These are phyloP conservation scores for Backusella tarrabulga DNA, from an alignment of 192 early-diverging fungal species.

Conservation along the genomic window DNA sequence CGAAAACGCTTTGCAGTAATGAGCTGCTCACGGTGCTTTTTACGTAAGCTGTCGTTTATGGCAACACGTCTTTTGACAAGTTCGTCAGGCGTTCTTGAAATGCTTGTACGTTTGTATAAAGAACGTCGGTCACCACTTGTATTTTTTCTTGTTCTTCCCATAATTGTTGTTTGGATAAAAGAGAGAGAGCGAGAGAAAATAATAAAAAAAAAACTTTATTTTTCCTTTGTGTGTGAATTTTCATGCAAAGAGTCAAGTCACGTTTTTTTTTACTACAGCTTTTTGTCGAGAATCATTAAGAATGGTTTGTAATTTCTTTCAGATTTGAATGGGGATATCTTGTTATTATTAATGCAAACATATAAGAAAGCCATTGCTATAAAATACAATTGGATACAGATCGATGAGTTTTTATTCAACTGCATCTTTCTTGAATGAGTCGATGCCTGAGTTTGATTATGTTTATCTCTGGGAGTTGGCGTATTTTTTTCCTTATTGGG, in stretches of 20 bases:
- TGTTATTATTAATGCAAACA: not conserved
- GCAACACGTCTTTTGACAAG: conserved; percentile 50
- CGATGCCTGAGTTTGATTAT: not conserved
- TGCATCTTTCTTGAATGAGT: not conserved
- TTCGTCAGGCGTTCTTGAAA: conserved; percentile 49
- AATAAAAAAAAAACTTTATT: not conserved
- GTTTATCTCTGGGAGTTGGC: not conserved
- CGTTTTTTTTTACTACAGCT: not conserved
- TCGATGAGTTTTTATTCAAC: not conserved
- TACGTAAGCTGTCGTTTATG: conserved; percentile 58
- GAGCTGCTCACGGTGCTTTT: conserved; percentile 64
- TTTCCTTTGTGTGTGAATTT: not conserved
- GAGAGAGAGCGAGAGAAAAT: not conserved
- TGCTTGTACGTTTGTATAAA: conserved; percentile 51
- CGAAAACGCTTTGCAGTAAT: conserved; percentile 67
- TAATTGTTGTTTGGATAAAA: not conserved
- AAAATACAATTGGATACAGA: no score
- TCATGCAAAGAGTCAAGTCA: conserved; percentile 1
- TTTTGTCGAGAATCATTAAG: no score
- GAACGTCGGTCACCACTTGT: conserved; percentile 21
- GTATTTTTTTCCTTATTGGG: not conserved
- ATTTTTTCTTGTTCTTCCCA: conserved; percentile 17
- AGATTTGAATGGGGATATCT: no score
- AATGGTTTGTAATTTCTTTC: no score
- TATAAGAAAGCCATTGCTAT: no score